Base-by-base conservation (phyloP, 345 rosid genomes). In the Murraya koenigii region DNA sequence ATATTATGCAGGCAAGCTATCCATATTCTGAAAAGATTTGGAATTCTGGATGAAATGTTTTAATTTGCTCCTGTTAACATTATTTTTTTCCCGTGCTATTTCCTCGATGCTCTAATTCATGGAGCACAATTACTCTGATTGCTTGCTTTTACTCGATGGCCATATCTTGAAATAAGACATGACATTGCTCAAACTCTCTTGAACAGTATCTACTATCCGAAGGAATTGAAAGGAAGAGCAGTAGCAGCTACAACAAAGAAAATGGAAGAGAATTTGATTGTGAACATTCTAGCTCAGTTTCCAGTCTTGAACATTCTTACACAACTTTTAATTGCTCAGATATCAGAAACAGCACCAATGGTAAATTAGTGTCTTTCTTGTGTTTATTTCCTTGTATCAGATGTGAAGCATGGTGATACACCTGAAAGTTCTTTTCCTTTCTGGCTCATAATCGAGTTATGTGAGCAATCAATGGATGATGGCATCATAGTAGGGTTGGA, bases 291-390 rank as follows among this genome's bases (percentile, higher is more conserved):
- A 71, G 77, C 59, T 77, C 77, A 1, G 67, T 75, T 84, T 86
- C 89, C 65, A 82, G 76, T 74, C 86, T 82, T 71, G 92, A 91
- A 81, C 81, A 85, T 69, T 85, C 84, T 64, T 74, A 77, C 11
- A 75, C 75, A 28, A 79, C 81, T 71, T 81, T 67, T 58, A 79
- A 85, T 74, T 87, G 80, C 86, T 82, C 87, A 47, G 84, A 78
- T 74, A 64, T 75, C 76, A 80, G 75, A 55, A 78, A 77, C 49
- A 72, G 77, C 35, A 28, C 78, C 47, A 62, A 52, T 23, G 78
- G 84, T 83, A 81, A 64, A 58, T 71, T 77, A 54, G 74, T 14
- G 13, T 52, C 32, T 73, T 55, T 41, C 23, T 44, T 38, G 64
- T 52, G 0, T 62, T 77, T 61, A 23, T 63, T 70, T 73, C 38